Evolutionary conservation across 179 eudicot genomes (phyloP), one percentile per base, ranked within the genome.

Genomic region (Monotropa hypopitys): DNA sequence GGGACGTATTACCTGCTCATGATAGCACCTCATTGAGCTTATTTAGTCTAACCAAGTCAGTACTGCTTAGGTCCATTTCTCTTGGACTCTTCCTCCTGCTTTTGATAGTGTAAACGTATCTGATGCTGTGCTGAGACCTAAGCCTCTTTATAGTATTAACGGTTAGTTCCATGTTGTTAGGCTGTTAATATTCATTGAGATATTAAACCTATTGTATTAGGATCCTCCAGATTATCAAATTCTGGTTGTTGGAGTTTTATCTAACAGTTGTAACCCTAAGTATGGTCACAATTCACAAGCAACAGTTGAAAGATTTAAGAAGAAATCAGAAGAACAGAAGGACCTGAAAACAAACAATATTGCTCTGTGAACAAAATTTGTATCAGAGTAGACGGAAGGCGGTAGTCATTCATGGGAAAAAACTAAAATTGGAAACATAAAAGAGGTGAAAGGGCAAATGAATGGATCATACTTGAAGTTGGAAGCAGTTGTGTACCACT

Each of bases 1-100:
- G n/a, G 74, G 38, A 18, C 5, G 26, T 46, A 28, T 70, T 43
- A 21, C 73, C 47, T 42, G 45, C 43, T 69, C 43, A 13, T 51
- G 32, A 42, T 69, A 50, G 56, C 75, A 33, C 80, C 80, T 51
- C 11, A 18, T 32, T 70, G 21, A 46, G 35, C 45, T 66, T 66
- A 16, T 15, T 70, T 70, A 46, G 54, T 16, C 38, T 28, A 5
- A 26, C 38, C 57, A 2, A 7, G 5, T 7, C 30, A 12, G 20
- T 70, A 11, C 28, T 70, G 56, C n/a, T n/a, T n/a, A n/a, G n/a
- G 51, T 47, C 56, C 40, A 26, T 45, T 45, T 15, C 56, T 46
- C 28, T 69, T 26, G 56, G 56, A 21, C 16, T 32, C 35, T 65
- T 33, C 21, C 3, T 43, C 30, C 16, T 1, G 3, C 15, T 69